Base-by-base conservation (phyloP, 306 rosid genomes). In the Vigna unguiculata region DNA sequence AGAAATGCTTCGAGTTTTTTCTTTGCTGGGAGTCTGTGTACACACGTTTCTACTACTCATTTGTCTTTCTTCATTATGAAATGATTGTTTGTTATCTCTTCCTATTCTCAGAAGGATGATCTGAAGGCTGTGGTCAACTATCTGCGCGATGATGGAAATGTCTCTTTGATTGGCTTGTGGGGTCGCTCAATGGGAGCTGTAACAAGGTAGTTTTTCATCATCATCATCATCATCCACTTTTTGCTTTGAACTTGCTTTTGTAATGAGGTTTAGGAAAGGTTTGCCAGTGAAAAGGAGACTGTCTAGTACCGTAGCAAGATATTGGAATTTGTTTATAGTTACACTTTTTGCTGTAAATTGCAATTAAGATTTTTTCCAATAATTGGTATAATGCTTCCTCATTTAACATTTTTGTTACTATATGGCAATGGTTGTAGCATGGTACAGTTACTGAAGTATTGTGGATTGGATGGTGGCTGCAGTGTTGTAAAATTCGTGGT, bases 161-260 rank as follows among this genome's bases (percentile, higher is more conserved):
- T 96, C 82, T 92, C 99, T 89, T 82, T 96, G 87, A 96, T 96
- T 84, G 98, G 99, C 72, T 86, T 96, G 86, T 96, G 99, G 99
- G 99, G 99, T 79, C 99, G 99, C 68, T 96, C 99, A 34, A 96
- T 96, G 99, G 99, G 99, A 53, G 97, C 99, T 75, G 99, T 96
- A 62, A 92, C 99, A 48, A 85, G 99, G 99, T 92, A 82, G 93
- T 88, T 87, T 83, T 84, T 81, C 59, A 53, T 71, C 59, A 53
- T 71, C 59, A 53, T 71, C 59, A 53, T 71, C 77, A 53, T 71
- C 77, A 4, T 85, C 48, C 45, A 47, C 71, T 77, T 64, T 38
- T 80, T 58, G 43, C 57, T 58, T 69, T 81, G 24, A 68, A 61
- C 69, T 73, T 82, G 68, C 75, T 13, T 60, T 60, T 69, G 41